Percentiles rank a stretch among this genome's conserved stretches.
Conservation (phyloP, 2,329 filamentous ascomycete species). For the Mycogone perniciosa region DNA sequence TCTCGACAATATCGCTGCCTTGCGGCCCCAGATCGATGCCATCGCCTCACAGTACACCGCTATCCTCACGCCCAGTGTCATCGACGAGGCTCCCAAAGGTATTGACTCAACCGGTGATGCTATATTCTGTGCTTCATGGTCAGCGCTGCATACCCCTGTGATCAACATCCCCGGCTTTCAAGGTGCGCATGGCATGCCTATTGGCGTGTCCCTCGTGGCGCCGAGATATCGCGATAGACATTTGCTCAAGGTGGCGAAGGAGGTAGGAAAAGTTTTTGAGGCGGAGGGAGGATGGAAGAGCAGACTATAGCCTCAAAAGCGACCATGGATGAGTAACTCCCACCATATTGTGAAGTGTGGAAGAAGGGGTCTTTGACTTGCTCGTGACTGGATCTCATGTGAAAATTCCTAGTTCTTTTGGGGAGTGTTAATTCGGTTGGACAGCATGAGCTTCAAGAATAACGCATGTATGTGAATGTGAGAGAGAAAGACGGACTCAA, state of each 20-base stretch:
- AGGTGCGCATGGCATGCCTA: constrained; percentile 47
- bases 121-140: constrained; percentile 46
- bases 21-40: constrained; percentile 49
- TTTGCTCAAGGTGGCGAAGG: constrained; percentile 37
- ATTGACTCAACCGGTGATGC: constrained; percentile 47
- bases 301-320: constrained; percentile 6
- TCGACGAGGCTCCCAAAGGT: constrained; percentile 54
- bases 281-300: constrained; percentile 24
- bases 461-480: no score
- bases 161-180: constrained; percentile 59
- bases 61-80: constrained; percentile 51
- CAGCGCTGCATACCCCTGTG: constrained; percentile 53
- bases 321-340: background rate
- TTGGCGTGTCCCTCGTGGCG: constrained; percentile 50
- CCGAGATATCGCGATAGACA: constrained; percentile 41
- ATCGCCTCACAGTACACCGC: constrained; percentile 47
- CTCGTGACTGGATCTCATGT: background rate
- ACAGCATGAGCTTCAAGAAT: no score
- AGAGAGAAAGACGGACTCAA: no score
- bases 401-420: no score
- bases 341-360: background rate
- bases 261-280: constrained; percentile 30
- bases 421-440: no score
- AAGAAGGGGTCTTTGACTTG: background rate
- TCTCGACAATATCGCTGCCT: constrained; percentile 45